Evolutionary conservation across 345 rosid genomes (phyloP), one percentile per base, ranked within the genome.

Genomic region (Linum tenue): DNA sequence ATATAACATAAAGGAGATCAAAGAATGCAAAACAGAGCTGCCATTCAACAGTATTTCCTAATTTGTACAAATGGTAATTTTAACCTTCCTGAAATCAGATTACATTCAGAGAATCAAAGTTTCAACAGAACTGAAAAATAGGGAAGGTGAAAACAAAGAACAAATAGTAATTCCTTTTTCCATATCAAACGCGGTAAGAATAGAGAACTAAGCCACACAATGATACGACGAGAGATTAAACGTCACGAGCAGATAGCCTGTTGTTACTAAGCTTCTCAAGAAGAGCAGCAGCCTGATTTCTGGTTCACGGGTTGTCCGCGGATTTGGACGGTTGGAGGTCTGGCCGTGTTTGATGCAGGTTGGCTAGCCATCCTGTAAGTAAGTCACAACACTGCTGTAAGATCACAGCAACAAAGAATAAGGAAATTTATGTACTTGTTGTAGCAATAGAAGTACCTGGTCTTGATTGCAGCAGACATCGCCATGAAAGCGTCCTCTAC

Each of bases 401-500:
- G 10, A 44, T 22, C 6, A 1, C 36, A 2, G 35, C 56, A 39
- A 40, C 37, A 53, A 40, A 10, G 11, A 37, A 5, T 22, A 55
- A 16, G 0, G 41, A 60, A 36, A 5, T 37, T 39, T 39, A 15
- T 16, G 14, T 4, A 8, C 9, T 41, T 3, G 14, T 15, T 9
- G 53, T 9, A 3, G 51, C 12, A 9, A 48, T 5, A 1, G 22
- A 38, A 14, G n/a, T 37, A 69, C 95, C 95, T 85, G 64, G 85
- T 83, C 81, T 87, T 85, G 71, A 87, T 87, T 64, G 86, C 69
- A 68, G 90, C 74, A 31, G 95, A 80, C 95, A 87, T 85, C 2
- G 88, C 95, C 95, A 85, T 83, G 79, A 87, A 87, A 69, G 90
- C 87, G 66, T 83, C 83, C 62, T 85, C 95, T 42, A 87, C 95